Evolutionary conservation across 2,329 filamentous ascomycete genomes (phyloP), one percentile per base, ranked within the genome.

Genomic region (Pseudocercospora macadamiae): DNA sequence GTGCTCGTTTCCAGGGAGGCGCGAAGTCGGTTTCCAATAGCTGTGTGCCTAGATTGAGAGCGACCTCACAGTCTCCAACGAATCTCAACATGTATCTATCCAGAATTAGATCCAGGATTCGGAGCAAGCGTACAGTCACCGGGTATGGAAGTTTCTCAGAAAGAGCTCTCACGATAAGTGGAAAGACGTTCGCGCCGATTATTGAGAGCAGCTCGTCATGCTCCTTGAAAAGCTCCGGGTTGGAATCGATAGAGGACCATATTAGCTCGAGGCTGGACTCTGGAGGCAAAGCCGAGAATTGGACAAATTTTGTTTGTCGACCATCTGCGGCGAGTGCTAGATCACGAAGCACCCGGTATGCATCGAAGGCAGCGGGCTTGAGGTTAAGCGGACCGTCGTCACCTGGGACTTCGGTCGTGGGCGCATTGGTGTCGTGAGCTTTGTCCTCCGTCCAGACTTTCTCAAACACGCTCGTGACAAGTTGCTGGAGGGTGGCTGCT

Each of bases 401-500:
- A 9, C 84, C 80, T 4, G 87, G 85, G 2, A 90, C 87, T 66
- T 91, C 87, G 14, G 86, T 87, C 32, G 85, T 83, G 2, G 83
- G 78, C 12, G 62, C 51, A 18, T 84, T 81, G 7, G 83, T 79
- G 61, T 87, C 68, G 56, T 67, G 70, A 19, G 74, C 72, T 89
- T 87, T 87, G 72, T 97, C 92, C 78, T 97, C 92, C 4, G 80
- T 79, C 0, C 87, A 84, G 1, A 97, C 91, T 73, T 96, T 95
- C 73, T 97, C 95, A 75, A 97, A 97, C 0, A 96, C 89, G 0
- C 90, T 89, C 28, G 95, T 91, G 6, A 97, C 88, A 12, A 99
- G 83, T 74, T 97, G 95, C 75, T 97, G 93, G 54, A 99, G 79
- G 2, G 95, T 97, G n/a, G 95, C 95, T 23, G 93, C 91, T 8